These are phyloP conservation scores for Azolla pinnata DNA, from an alignment of 75 land plant species.

Conservation along the genomic window DNA sequence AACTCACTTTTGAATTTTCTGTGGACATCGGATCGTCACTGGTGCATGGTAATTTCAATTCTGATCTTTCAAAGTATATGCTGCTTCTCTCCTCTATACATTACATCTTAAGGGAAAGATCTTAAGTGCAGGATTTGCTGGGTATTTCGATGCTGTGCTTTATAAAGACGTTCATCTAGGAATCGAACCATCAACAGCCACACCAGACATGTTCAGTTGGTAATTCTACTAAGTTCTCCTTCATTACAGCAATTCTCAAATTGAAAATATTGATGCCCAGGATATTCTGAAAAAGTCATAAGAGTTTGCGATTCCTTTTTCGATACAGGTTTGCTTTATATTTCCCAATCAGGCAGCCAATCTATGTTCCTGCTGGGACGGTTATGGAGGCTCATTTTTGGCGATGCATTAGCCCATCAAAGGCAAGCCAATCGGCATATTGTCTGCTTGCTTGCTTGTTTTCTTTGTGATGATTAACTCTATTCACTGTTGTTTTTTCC, in stretches of 20 bases:
- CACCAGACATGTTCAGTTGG: conserved; percentile 99
- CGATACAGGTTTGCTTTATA: conserved; percentile 79
- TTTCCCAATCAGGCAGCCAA: conserved; percentile 78
- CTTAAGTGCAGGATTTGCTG: conserved; percentile 71
- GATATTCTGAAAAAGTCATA: background rate
- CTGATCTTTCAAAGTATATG: background rate
- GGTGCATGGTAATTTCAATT: conserved; percentile 62
- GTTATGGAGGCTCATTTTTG: conserved; percentile 74
- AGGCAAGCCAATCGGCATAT: conserved; percentile 31
- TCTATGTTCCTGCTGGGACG: conserved; percentile 48
- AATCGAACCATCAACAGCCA: conserved; percentile 91
- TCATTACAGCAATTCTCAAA: too few relatives aligned
- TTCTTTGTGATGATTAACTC: background rate
- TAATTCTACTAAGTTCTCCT: conserved; percentile 18
- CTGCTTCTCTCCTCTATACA: too few relatives aligned
- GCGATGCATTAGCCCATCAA: conserved; percentile 75
- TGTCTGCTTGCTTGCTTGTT: background rate
- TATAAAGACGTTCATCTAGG: conserved; percentile 98
- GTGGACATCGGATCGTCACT: conserved; percentile 77
- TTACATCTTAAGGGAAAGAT: background rate
- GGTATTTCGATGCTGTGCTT: conserved; percentile 86
- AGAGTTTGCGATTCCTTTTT: background rate
- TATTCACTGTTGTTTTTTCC: background rate
- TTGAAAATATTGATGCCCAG: too few relatives aligned
- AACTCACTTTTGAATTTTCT: conserved; percentile 66